Evolutionary conservation across 140 eudicot genomes (phyloP).

Genomic region (Flaveria floridana): DNA sequence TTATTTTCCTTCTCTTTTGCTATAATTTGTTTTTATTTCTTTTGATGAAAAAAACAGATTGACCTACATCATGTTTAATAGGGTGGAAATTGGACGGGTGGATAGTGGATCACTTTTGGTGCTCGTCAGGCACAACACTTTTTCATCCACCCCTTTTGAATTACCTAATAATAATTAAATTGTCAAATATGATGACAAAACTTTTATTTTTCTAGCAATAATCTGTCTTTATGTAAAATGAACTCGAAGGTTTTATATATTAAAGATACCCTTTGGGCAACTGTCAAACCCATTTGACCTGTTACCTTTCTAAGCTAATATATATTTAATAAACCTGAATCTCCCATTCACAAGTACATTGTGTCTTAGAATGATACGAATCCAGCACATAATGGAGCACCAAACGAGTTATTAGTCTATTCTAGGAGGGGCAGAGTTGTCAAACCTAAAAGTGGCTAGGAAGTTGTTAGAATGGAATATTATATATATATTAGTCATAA

Average conservation of each 20-base stretch:
- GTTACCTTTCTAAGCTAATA: background rate
- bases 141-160: background rate
- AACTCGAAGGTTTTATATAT: background rate
- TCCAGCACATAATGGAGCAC: no score
- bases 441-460: no score
- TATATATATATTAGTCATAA: no score
- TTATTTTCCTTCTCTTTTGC: constrained; percentile 19
- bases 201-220: background rate
- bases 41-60: constrained; percentile 15
- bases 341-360: background rate
- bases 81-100: constrained; percentile 7
- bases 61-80: constrained; percentile 11
- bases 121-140: background rate
- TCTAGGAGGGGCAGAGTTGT: no score
- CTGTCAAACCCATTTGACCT: background rate
- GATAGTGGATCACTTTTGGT: background rate
- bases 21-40: constrained; percentile 4
- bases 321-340: background rate
- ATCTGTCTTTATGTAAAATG: background rate
- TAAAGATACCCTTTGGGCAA: background rate
- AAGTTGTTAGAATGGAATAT: no score
- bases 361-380: background rate
- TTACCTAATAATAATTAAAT: background rate
- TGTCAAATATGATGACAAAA: background rate
- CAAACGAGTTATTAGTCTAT: no score